A percentile compares a stretch with the other conserved stretches of the same genome.
These are phyloP conservation scores for Fraxinus sp. DNA, from an alignment of 305 asterid species.

Conservation along the genomic window DNA sequence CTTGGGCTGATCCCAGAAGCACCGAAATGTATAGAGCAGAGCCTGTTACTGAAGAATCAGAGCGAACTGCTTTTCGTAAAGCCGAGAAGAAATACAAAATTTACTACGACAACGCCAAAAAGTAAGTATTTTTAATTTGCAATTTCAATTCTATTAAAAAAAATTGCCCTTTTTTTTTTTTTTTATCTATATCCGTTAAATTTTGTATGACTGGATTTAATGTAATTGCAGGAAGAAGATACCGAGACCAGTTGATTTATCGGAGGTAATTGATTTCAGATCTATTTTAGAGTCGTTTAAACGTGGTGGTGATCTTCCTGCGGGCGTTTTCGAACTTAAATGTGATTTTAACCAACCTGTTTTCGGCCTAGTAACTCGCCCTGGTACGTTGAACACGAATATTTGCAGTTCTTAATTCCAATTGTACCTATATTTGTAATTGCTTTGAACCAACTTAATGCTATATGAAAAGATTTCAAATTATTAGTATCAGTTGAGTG, in stretches of 20 bases:
- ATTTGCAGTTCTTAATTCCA: background rate
- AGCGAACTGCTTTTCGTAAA: slow-evolving; percentile 83
- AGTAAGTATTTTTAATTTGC: slow-evolving; percentile 32
- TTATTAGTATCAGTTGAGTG: background rate
- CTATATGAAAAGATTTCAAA: background rate
- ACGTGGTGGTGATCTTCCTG: slow-evolving; percentile 47
- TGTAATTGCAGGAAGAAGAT: slow-evolving; percentile 52
- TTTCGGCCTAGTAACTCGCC: slow-evolving; percentile 74
- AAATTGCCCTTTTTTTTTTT: background rate
- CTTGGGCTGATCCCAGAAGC: background rate
- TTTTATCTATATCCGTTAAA: background rate
- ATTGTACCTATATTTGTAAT: background rate
- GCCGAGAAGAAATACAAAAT: slow-evolving; percentile 92
- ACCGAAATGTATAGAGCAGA: slow-evolving; percentile 65
- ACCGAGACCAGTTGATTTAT: slow-evolving; percentile 74
- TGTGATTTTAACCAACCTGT: slow-evolving; percentile 51
- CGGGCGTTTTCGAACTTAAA: slow-evolving; percentile 46
- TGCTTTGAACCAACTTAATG: background rate
- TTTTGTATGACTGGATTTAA: background rate
- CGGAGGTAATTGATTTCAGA: slow-evolving; percentile 86
- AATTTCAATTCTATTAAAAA: background rate
- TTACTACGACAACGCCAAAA: slow-evolving; percentile 67
- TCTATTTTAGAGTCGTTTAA: slow-evolving; percentile 55
- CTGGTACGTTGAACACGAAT: slow-evolving; percentile 46
- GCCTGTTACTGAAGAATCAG: slow-evolving; percentile 47